These are phyloP conservation scores for Neonothopanus nambi DNA, from an alignment of 1,284 basidiomycete species.

Conservation along the genomic window DNA sequence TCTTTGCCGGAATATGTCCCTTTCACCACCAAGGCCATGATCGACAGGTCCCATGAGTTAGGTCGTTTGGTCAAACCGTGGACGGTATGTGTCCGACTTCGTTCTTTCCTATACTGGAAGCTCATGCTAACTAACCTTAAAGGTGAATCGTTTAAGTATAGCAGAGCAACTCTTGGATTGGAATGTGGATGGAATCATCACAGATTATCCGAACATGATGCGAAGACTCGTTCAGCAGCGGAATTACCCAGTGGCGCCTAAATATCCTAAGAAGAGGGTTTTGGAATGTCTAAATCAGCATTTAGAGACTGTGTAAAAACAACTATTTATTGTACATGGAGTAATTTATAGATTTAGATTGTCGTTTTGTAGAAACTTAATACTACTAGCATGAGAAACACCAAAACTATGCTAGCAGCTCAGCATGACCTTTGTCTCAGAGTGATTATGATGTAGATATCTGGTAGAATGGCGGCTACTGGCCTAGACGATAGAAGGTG, in stretches of 20 bases:
- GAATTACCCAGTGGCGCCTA: slow-evolving; percentile 50
- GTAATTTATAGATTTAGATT: too few species aligned
- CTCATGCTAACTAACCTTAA: background rate
- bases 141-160: slow-evolving; percentile 63
- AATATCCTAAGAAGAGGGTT: slow-evolving; percentile 56
- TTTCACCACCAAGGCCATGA: slow-evolving; percentile 70
- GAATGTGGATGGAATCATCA: slow-evolving; percentile 73
- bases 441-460: too few species aligned
- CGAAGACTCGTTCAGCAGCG: slow-evolving; percentile 53
- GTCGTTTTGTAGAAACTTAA: too few species aligned
- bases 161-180: slow-evolving; percentile 58
- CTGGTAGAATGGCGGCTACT: too few species aligned
- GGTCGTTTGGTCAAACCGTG: slow-evolving; percentile 69
- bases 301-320: slow-evolving; percentile 18
- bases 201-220: slow-evolving; percentile 62
- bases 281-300: slow-evolving; percentile 57
- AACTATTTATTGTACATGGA: background rate
- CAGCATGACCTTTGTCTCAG: too few species aligned
- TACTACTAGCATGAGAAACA: too few species aligned
- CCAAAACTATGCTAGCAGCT: too few species aligned
- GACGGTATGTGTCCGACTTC: slow-evolving; percentile 62
- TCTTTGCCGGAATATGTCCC: slow-evolving; percentile 45
- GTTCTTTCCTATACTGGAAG: background rate
- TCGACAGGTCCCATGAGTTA: slow-evolving; percentile 62
- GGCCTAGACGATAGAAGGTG: too few species aligned